phyloP scores from a whole-genome alignment of 2,329 filamentous ascomycete species.

The Claviceps sp. region DNA sequence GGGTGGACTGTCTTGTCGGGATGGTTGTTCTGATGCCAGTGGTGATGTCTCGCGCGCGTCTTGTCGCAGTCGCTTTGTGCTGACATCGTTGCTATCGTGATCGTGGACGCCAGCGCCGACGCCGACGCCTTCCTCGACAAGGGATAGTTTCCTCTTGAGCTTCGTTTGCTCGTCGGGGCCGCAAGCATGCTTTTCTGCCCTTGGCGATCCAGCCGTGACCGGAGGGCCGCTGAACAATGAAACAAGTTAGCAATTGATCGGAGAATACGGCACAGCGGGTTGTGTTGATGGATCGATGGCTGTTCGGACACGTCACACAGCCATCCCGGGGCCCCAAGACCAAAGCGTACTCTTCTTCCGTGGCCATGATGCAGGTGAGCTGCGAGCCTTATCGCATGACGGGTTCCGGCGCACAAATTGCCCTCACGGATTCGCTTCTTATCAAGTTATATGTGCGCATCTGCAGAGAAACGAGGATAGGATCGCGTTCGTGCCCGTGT shows the following conservation, averaged over 20 bases:
- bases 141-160: conserved; percentile 19
- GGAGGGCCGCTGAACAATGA: neutral
- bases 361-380: conserved; percentile 5
- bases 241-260: neutral
- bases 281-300: too few species aligned
- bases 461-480: neutral
- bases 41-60: conserved; percentile 8
- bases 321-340: neutral
- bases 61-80: conserved; percentile 8
- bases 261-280: neutral
- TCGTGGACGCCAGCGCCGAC: conserved; percentile 7
- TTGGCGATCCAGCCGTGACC: neutral
- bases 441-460: neutral
- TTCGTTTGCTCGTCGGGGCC: conserved; percentile 1
- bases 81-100: conserved; percentile 11
- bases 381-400: neutral
- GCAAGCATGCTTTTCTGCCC: neutral
- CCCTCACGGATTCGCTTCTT: neutral
- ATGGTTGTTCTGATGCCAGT: neutral
- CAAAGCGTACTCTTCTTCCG: conserved; percentile 4
- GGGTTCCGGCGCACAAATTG: neutral
- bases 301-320: neutral
- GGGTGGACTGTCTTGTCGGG: neutral
- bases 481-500: neutral
- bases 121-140: conserved; percentile 4